A percentile compares a stretch with the other conserved stretches of the same genome.
Evolutionary conservation across 495 filamentous ascomycete species (phyloP).

Genomic region (Aspergillus diversus): DNA sequence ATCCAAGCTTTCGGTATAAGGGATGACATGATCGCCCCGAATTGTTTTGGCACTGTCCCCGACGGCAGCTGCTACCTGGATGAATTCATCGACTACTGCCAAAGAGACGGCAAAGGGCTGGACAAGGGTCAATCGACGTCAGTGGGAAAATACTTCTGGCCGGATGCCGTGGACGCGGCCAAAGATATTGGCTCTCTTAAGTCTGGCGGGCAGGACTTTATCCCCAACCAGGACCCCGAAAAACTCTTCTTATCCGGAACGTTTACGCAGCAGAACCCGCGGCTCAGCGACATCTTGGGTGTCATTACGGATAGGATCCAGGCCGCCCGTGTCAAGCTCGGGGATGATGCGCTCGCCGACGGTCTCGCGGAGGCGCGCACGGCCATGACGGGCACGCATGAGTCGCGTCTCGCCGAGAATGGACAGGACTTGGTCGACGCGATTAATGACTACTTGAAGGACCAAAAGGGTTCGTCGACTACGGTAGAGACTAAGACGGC

Average conservation of each 20-base stretch:
- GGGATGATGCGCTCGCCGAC: constrained; percentile 1
- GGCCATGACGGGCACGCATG: constrained; percentile 6
- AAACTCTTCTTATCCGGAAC: background rate
- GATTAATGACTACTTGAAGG: constrained; percentile 4
- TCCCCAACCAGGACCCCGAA: constrained; percentile 2
- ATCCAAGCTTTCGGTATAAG: constrained; percentile 2
- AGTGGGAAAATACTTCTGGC: constrained; percentile 8
- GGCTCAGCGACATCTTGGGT: background rate
- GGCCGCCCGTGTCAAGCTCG: background rate
- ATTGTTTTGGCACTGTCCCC: constrained; percentile 8
- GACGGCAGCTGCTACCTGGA: constrained; percentile 9
- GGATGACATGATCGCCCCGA: constrained; percentile 1
- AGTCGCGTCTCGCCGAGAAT: constrained; percentile 1
- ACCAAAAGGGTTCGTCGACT: background rate
- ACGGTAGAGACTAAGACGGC: background rate
- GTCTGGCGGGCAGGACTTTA: background rate
- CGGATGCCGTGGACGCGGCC: background rate
- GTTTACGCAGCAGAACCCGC: background rate
- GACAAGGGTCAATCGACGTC: constrained; percentile 1
- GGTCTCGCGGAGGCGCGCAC: constrained; percentile 2
- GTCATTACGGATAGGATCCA: background rate
- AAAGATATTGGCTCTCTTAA: background rate
- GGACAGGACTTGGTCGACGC: background rate
- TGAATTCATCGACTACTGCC: constrained; percentile 4
- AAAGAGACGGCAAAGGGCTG: background rate